Conservation (phyloP, 129 eudicot species). For the Lactuca sativa region DNA sequence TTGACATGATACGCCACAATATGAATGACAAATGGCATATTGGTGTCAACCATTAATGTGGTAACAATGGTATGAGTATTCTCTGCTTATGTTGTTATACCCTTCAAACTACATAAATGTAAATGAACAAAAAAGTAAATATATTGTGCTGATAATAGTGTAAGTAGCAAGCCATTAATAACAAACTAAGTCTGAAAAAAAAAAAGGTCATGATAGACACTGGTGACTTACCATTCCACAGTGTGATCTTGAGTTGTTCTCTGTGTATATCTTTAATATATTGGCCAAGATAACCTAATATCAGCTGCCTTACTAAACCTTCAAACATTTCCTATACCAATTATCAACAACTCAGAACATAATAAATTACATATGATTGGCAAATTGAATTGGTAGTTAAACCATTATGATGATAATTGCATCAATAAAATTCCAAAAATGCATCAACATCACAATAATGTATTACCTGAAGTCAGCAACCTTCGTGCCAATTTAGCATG, state of each 20-base stretch:
- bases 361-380: not conserved
- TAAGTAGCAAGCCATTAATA: conserved; percentile 1
- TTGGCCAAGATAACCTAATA: conserved; percentile 85
- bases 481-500: conserved; percentile 19
- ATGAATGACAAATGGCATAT: not conserved
- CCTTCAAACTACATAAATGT: not conserved
- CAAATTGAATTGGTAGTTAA: not conserved
- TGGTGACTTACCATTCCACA: conserved; percentile 71
- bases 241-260: conserved; percentile 94
- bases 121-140: not conserved
- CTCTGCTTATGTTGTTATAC: not conserved
- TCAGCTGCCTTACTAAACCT: conserved; percentile 82
- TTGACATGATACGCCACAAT: not conserved
- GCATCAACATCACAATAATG: not conserved
- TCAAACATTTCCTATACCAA: conserved; percentile 67
- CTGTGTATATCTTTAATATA: conserved; percentile 89
- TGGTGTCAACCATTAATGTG: conserved; percentile 5
- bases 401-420: not conserved
- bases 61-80: not conserved
- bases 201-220: not conserved
- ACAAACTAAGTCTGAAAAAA: conserved; percentile 16
- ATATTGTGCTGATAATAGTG: not conserved
- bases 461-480: conserved; percentile 21
- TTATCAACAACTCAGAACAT: conserved; percentile 27
- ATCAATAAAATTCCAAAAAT: not conserved